Conservation (phyloP, 768 basidiomycete genomes). For the Leccinum incarnatum region DNA sequence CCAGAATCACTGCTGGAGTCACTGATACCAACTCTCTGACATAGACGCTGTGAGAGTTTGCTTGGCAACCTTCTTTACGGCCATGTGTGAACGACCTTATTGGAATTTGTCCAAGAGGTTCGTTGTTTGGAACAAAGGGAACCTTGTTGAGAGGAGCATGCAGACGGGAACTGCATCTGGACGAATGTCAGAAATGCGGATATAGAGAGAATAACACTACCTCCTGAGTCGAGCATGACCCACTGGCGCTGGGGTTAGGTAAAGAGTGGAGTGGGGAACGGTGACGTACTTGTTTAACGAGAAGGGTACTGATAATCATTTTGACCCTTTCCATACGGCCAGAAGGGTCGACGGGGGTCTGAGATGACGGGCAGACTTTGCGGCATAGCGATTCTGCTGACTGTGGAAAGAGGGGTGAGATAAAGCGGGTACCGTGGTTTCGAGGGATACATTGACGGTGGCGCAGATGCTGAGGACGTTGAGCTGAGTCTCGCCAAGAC, state of each 20-base stretch:
- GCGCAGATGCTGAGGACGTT: constrained; percentile 84
- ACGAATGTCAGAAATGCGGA: neutral
- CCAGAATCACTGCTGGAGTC: constrained; percentile 52
- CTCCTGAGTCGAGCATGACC: constrained; percentile 83
- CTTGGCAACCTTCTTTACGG: constrained; percentile 83
- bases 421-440: neutral
- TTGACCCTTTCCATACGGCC: constrained; percentile 55
- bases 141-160: constrained; percentile 82
- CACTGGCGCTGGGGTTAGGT: constrained; percentile 38
- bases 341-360: constrained; percentile 47
- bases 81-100: constrained; percentile 89
- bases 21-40: constrained; percentile 70
- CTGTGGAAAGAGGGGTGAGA: constrained; percentile 36
- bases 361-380: constrained; percentile 79
- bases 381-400: constrained; percentile 75
- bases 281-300: constrained; percentile 68
- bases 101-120: constrained; percentile 85
- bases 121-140: constrained; percentile 82
- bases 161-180: constrained; percentile 79
- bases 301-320: constrained; percentile 80
- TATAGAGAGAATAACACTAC: constrained; percentile 28
- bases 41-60: constrained; percentile 71
- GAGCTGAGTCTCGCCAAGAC: constrained; percentile 88
- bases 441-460: constrained; percentile 51
- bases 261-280: neutral